These are phyloP conservation scores for Phytopythium montanum DNA, from an alignment of 352 stramenopile species.

Conservation along the genomic window DNA sequence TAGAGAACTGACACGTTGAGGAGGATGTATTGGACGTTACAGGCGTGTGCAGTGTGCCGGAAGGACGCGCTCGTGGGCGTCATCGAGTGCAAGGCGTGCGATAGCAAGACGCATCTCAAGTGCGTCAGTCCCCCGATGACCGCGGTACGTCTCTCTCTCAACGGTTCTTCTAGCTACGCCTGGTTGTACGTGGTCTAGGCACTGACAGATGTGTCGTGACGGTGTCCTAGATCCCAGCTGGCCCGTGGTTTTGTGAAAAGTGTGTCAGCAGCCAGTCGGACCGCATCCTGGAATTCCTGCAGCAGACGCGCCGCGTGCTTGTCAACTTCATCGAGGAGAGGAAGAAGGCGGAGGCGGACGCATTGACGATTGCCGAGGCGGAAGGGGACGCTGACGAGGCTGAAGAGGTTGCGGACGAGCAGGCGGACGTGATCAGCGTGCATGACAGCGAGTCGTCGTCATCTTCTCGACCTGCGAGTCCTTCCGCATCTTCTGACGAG, in stretches of 20 bases:
- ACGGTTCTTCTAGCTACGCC: background rate
- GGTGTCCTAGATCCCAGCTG: conserved; percentile 6
- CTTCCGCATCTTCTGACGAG: background rate
- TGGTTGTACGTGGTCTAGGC: background rate
- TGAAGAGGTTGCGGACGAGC: conserved; percentile 1
- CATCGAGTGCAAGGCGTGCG: conserved; percentile 50
- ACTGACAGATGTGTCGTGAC: background rate
- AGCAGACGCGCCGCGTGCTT: conserved; percentile 55
- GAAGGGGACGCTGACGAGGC: background rate
- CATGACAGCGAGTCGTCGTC: conserved; percentile 4
- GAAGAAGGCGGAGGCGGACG: conserved; percentile 9
- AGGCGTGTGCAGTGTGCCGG: conserved; percentile 45
- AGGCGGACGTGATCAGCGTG: conserved; percentile 9
- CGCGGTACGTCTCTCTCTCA: conserved; percentile 14
- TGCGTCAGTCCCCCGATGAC: conserved; percentile 37
- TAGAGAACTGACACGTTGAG: background rate
- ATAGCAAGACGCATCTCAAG: conserved; percentile 53
- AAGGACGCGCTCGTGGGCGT: conserved; percentile 43
- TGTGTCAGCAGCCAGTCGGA: conserved; percentile 50
- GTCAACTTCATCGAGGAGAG: conserved; percentile 30
- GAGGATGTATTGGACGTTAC: conserved; percentile 3
- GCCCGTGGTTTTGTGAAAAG: conserved; percentile 55
- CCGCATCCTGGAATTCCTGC: conserved; percentile 60
- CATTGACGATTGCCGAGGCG: background rate
- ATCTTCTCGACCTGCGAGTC: background rate